These are phyloP conservation scores for Tulasnella sp. DNA, from an alignment of 768 basidiomycete genomes.

Conservation along the genomic window DNA sequence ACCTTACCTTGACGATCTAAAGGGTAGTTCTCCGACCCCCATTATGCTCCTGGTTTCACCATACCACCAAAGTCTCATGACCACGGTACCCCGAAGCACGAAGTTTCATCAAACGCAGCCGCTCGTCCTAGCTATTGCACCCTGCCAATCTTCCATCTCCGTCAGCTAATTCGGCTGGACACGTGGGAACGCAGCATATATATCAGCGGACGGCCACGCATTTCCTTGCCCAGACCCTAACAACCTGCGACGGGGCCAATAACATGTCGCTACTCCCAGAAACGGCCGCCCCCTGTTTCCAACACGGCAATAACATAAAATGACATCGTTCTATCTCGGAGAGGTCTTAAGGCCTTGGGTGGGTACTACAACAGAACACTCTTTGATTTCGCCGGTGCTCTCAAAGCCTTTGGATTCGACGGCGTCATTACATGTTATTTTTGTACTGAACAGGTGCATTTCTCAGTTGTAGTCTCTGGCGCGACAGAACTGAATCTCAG, in stretches of 20 bases:
- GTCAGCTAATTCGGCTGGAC: conserved; percentile 23
- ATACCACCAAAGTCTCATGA: background rate
- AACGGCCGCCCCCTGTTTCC: too few relatives aligned
- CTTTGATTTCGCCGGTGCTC: too few relatives aligned
- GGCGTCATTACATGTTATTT: background rate
- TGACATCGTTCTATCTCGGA: too few relatives aligned
- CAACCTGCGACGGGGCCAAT: conserved; percentile 20
- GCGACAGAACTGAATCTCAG: too few relatives aligned
- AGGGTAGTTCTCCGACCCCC: background rate
- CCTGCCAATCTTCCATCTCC: conserved; percentile 42
- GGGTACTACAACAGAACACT: too few relatives aligned
- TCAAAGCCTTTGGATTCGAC: too few relatives aligned
- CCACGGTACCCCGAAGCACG: conserved; percentile 44
- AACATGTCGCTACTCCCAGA: too few relatives aligned
- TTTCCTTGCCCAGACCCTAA: conserved; percentile 45
- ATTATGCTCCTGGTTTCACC: too few relatives aligned
- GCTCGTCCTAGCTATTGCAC: conserved; percentile 44
- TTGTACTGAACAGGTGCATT: conserved; percentile 41
- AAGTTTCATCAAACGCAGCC: conserved; percentile 28
- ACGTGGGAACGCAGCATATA: conserved; percentile 26
- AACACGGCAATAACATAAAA: too few relatives aligned
- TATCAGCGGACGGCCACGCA: conserved; percentile 48
- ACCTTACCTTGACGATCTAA: background rate
- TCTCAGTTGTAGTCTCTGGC: background rate
- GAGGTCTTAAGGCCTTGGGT: too few relatives aligned